Evolutionary conservation across 345 rosid species (phyloP), one percentile per base, ranked within the genome.

Genomic region (Gossypium arboreum): DNA sequence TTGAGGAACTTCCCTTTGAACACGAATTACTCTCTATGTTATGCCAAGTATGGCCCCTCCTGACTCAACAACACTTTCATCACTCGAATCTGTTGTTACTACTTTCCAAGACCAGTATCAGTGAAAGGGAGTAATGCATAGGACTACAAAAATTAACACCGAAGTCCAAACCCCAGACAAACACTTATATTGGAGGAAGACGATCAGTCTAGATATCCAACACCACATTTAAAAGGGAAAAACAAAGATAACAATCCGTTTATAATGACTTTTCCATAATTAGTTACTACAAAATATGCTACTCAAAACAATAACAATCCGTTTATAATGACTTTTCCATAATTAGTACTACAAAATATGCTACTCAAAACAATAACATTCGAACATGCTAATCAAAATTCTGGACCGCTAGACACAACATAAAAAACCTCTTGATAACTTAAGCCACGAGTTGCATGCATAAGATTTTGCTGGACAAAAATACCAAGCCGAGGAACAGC

Each of bases 311-410:
- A 52, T 17, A 17, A 1, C 45, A 69, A 51, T 51, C 27, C 9
- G 5, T 0, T 17, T 9, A 27, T 27, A 9, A 16, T 1, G 16
- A 15, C 9, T 22, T 25, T 50, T 25, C 54, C 34, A 7, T 12
- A 27, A 17, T 52, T 51, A 1, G 18, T 1, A 70, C 60, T n/a
- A 16, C 22, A 27, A 16, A 2, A 27, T 15, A 67, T 13, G 16
- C 11, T 20, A 57, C 24, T 10, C 61, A 24, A 12, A 54, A 15
- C 15, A n/a, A 62, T 13, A 72, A 43, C 2, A 27, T 44, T 15
- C 0, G 2, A n/a, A 58, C 47, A 39, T 48, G 66, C 25, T 41
- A 15, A 22, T 45, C 57, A 62, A 79, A 74, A 71, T 68, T 60
- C 24, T 43, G 48, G 69, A 61, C 2, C 29, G 7, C n/a, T 25